Evolutionary conservation across 257 asterid genomes (phyloP).

Genomic region (Nicotiana sylvestris): DNA sequence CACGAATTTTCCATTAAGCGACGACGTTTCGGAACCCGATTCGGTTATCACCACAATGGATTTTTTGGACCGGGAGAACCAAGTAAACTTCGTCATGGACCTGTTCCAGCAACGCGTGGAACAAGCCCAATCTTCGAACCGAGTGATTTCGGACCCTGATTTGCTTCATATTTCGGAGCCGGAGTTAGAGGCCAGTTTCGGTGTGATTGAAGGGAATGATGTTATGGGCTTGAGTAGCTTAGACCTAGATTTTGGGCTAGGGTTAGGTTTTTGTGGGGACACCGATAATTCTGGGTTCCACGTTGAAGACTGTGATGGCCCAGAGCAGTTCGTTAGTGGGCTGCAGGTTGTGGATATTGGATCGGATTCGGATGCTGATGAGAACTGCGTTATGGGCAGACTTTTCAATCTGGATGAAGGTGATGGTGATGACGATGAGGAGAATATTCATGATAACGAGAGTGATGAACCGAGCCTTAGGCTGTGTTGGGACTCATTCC

Average conservation of each 20-base stretch:
- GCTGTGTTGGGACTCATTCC: slow-evolving; percentile 35
- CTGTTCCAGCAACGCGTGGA: slow-evolving; percentile 37
- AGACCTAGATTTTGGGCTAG: slow-evolving; percentile 29
- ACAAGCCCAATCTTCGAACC: slow-evolving; percentile 23
- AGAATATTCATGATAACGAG: slow-evolving; percentile 5
- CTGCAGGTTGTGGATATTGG: slow-evolving; percentile 25
- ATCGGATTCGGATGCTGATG: slow-evolving; percentile 24
- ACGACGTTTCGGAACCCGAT: slow-evolving; percentile 18
- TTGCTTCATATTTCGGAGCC: slow-evolving; percentile 11
- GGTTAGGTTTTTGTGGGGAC: slow-evolving; percentile 26
- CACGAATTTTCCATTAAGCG: not conserved
- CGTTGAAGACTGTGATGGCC: slow-evolving; percentile 20
- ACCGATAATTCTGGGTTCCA: slow-evolving; percentile 15
- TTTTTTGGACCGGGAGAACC: slow-evolving; percentile 27
- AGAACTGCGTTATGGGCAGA: slow-evolving; percentile 14
- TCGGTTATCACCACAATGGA: slow-evolving; percentile 19
- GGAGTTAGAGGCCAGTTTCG: slow-evolving; percentile 17
- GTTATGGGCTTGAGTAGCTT: slow-evolving; percentile 16
- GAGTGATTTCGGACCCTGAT: slow-evolving; percentile 11
- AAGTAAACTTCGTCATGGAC: slow-evolving; percentile 37
- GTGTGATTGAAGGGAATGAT: slow-evolving; percentile 18
- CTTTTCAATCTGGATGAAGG: slow-evolving; percentile 13
- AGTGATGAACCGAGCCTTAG: slow-evolving; percentile 24
- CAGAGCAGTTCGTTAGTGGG: slow-evolving; percentile 16
- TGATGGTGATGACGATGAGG: slow-evolving; percentile 8